These are phyloP conservation scores for Dimocarpus longan DNA, from an alignment of 345 rosid genomes.

Conservation along the genomic window DNA sequence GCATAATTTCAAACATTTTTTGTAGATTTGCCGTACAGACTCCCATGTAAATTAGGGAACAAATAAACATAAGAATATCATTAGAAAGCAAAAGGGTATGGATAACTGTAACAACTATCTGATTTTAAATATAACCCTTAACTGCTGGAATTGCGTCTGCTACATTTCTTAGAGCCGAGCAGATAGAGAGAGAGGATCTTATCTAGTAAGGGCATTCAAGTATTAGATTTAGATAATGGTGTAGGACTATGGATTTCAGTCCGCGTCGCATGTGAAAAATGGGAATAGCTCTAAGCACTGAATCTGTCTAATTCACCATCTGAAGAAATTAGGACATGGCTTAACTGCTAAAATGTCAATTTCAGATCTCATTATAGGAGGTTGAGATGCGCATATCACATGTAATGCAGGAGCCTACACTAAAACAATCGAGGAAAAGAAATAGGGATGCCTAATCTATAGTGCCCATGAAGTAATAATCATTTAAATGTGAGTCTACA, in stretches of 20 bases:
- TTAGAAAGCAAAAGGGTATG: neutral
- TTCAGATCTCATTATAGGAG: neutral
- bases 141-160: neutral
- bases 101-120: neutral
- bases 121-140: neutral
- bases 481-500: neutral
- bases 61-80: neutral
- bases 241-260: neutral
- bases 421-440: neutral
- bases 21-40: neutral
- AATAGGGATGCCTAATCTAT: neutral
- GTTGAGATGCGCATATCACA: neutral
- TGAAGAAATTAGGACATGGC: neutral
- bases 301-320: conserved; percentile 3
- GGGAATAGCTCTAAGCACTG: neutral
- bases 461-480: neutral
- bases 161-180: neutral
- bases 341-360: neutral
- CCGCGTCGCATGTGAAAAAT: too few species aligned
- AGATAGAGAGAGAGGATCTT: neutral
- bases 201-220: neutral
- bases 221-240: neutral
- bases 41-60: neutral
- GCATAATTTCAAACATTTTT: neutral
- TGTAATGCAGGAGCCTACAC: neutral